Percentiles rank a stretch among this genome's conserved stretches.
phyloP scores from a whole-genome alignment of 1,139 yeast species.

The Geotrichum phurueaensis region DNA sequence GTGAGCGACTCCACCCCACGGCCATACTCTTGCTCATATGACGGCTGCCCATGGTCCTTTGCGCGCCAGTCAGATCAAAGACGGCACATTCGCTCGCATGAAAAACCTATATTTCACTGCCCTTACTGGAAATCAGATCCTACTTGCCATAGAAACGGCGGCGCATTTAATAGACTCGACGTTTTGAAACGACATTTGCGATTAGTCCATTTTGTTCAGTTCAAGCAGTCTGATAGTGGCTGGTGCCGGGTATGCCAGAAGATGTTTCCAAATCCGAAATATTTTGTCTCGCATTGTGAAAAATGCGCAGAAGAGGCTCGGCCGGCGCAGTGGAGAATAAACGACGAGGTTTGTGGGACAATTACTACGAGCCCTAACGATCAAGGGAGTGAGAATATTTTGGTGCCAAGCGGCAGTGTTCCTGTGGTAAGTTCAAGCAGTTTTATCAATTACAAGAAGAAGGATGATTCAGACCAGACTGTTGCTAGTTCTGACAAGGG shows the following conservation, averaged over 20 bases:
- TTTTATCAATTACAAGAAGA: not conserved
- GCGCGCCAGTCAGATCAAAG: slow-evolving; percentile 60
- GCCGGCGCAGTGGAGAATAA: slow-evolving; percentile 37
- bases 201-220: slow-evolving; percentile 55
- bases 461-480: not conserved
- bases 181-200: slow-evolving; percentile 64
- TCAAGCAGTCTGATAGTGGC: slow-evolving; percentile 48
- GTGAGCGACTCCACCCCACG: slow-evolving; percentile 21
- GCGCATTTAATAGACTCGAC: slow-evolving; percentile 63
- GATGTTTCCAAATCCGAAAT: slow-evolving; percentile 51
- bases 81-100: slow-evolving; percentile 59
- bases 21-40: slow-evolving; percentile 48
- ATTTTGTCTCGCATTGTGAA: slow-evolving; percentile 60
- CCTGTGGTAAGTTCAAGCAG: not conserved
- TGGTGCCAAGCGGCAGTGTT: not conserved
- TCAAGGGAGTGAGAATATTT: not conserved
- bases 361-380: slow-evolving; percentile 57
- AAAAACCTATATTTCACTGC: slow-evolving; percentile 59
- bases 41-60: slow-evolving; percentile 63
- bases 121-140: slow-evolving; percentile 65
- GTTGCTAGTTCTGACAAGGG: not conserved
- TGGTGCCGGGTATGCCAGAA: slow-evolving; percentile 60
- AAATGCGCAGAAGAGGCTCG: slow-evolving; percentile 47
- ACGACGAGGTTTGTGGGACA: slow-evolving; percentile 51
- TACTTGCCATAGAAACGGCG: slow-evolving; percentile 67